Conservation (phyloP, 192 early-diverging fungal genomes). For the Backusella mclennaniae region DNA sequence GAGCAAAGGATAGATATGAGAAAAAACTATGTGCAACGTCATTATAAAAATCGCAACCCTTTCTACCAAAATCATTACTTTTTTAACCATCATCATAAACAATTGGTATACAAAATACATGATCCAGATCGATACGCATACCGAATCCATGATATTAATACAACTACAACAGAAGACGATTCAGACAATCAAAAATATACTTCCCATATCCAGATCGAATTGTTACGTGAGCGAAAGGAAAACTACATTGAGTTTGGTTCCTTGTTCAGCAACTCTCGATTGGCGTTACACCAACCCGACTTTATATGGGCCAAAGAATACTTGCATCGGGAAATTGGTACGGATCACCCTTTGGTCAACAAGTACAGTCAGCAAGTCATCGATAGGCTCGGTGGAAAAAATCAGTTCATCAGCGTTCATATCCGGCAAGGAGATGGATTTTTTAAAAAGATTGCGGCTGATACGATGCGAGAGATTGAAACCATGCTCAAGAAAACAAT, state of each 20-base stretch:
- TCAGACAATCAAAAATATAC: conserved; percentile 8
- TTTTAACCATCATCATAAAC: background rate
- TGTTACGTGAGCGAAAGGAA: conserved; percentile 33
- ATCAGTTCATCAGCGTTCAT: conserved; percentile 39
- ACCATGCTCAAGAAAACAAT: background rate
- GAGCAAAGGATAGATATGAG: conserved; percentile 22
- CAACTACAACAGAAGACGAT: background rate
- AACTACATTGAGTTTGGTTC: conserved; percentile 41
- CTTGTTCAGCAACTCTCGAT: conserved; percentile 37
- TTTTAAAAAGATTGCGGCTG: conserved; percentile 28
- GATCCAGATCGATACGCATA: conserved; percentile 8
- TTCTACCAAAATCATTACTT: conserved; percentile 7
- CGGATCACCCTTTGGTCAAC: conserved; percentile 20
- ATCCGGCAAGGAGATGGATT: conserved; percentile 40
- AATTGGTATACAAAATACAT: conserved; percentile 11
- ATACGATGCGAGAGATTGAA: conserved; percentile 32
- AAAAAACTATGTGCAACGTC: conserved; percentile 34
- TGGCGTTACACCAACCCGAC: conserved; percentile 23
- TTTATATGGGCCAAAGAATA: conserved; percentile 8
- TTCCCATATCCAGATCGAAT: conserved; percentile 17
- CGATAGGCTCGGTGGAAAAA: conserved; percentile 20
- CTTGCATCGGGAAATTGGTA: conserved; percentile 26
- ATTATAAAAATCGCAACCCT: conserved; percentile 10
- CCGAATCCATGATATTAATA: conserved; percentile 9
- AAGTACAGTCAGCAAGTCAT: conserved; percentile 22